Evolutionary conservation across 805 yeast genomes (phyloP).

Genomic region (Candida incommunis): DNA sequence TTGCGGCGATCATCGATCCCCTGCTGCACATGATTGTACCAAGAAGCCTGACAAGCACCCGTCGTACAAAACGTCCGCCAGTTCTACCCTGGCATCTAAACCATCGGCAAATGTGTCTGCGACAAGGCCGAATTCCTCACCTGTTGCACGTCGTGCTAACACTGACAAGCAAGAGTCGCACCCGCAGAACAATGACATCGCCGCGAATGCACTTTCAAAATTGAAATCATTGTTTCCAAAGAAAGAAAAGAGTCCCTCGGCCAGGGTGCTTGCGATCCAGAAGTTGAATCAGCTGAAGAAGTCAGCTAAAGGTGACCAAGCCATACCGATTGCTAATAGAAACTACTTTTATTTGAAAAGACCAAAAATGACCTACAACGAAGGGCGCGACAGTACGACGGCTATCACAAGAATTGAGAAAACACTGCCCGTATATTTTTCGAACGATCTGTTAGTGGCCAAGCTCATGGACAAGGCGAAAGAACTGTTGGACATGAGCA

Average conservation of each 20-base stretch:
- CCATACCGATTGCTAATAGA: neutral
- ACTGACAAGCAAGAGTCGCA: neutral
- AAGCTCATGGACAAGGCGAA: neutral
- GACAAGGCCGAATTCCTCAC: neutral
- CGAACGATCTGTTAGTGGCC: neutral
- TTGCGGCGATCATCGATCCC: neutral
- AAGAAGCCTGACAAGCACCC: neutral
- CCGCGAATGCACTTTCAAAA: neutral
- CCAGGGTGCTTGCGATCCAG: neutral
- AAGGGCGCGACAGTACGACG: neutral
- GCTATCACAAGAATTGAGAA: neutral
- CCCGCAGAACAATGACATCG: neutral
- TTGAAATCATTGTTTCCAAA: neutral
- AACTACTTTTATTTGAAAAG: neutral
- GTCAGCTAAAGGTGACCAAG: neutral
- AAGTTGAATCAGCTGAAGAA: neutral
- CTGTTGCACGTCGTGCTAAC: neutral
- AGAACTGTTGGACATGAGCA: neutral
- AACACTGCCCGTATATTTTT: neutral
- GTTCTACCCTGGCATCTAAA: neutral
- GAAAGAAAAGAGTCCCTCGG: neutral
- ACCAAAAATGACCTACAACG: neutral
- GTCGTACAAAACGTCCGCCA: neutral
- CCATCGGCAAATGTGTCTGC: neutral
- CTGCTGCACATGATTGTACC: neutral